A percentile compares a stretch with the other conserved stretches of the same genome.
Evolutionary conservation across 139 green algal species (phyloP).

Genomic region (Chlamydomonas schloesseri): DNA sequence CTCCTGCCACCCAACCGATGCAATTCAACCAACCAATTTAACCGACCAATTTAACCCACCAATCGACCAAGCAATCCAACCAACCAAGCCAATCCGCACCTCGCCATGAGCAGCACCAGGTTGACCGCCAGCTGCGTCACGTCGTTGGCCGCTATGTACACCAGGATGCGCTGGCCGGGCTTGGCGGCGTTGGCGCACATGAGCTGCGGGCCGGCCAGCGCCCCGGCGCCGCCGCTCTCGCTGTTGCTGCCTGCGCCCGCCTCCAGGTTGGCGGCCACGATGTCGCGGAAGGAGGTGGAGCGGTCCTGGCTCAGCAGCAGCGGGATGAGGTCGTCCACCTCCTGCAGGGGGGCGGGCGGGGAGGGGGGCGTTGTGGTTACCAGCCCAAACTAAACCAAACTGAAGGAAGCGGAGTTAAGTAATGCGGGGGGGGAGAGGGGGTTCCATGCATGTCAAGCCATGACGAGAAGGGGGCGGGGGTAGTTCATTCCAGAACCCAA

Average conservation of each 20-base stretch:
- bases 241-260: not conserved
- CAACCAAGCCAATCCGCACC: not conserved
- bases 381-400: no score
- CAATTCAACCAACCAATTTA: no score
- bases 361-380: no score
- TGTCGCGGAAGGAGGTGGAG: conserved; percentile 44
- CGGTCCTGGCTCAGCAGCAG: conserved; percentile 56
- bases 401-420: no score
- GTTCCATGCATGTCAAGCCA: no score
- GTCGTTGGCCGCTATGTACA: conserved; percentile 47
- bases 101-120: conserved; percentile 46
- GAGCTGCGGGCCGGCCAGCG: not conserved
- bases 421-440: no score
- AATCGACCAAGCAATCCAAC: no score
- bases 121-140: conserved; percentile 49
- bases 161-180: conserved; percentile 38
- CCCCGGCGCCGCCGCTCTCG: not conserved
- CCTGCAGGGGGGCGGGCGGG: not conserved
- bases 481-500: no score
- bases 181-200: not conserved
- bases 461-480: no score
- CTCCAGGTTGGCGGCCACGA: not conserved
- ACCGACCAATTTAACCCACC: no score
- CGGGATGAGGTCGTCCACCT: conserved; percentile 52
- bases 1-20: no score